Conservation (phyloP, 2,329 filamentous ascomycete genomes). For the Verticillium isaacii region DNA sequence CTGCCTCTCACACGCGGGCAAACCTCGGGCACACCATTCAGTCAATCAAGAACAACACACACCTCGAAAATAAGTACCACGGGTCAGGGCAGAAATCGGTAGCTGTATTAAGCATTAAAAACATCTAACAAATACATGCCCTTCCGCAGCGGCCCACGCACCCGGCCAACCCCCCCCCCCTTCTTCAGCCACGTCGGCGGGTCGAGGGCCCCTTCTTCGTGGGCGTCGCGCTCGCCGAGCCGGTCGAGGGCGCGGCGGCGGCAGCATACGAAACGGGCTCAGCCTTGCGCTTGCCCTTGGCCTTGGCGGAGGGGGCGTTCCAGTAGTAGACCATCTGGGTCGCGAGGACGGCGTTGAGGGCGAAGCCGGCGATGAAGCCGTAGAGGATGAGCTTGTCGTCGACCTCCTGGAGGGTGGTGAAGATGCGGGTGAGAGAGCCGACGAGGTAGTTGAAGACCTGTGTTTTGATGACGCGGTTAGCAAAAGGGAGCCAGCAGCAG, state of each 20-base stretch:
- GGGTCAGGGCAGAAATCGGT: not conserved
- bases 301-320: slow-evolving; percentile 60
- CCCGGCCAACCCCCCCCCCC: not conserved
- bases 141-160: not conserved
- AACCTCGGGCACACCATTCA: too few species aligned
- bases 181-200: slow-evolving; percentile 35
- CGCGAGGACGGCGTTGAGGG: slow-evolving; percentile 82
- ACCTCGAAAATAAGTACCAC: not conserved
- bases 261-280: slow-evolving; percentile 14
- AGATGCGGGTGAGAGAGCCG: slow-evolving; percentile 90
- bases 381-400: slow-evolving; percentile 95
- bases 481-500: not conserved
- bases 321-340: slow-evolving; percentile 95
- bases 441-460: slow-evolving; percentile 98
- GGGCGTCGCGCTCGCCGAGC: slow-evolving; percentile 16
- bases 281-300: slow-evolving; percentile 32
- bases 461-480: not conserved
- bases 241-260: slow-evolving; percentile 17
- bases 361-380: slow-evolving; percentile 86
- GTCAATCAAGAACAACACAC: not conserved
- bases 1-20: too few species aligned
- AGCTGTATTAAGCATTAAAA: not conserved
- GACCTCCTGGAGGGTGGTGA: slow-evolving; percentile 96
- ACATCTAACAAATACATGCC: not conserved
- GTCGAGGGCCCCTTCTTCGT: slow-evolving; percentile 38